Percentiles rank a stretch among this genome's conserved stretches.
Conservation (phyloP, 1,284 basidiomycete species). For the Cryptococcus deneoformans region DNA sequence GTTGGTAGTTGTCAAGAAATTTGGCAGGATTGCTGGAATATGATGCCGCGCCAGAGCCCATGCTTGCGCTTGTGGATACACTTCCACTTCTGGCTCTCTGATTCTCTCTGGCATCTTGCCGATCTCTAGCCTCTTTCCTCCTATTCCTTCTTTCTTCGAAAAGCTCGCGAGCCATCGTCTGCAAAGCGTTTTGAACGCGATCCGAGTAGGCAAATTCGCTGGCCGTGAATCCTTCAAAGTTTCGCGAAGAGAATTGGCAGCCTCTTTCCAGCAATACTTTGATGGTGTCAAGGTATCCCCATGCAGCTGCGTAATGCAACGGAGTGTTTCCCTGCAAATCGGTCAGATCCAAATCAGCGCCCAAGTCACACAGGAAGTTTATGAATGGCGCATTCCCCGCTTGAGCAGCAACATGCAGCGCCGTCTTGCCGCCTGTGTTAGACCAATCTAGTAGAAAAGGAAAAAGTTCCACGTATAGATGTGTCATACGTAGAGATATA, state of each 20-base stretch:
- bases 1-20: neutral
- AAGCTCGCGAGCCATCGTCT: slow-evolving; percentile 30
- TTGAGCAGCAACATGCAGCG: slow-evolving; percentile 80
- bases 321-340: slow-evolving; percentile 91
- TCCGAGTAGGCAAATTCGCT: slow-evolving; percentile 87
- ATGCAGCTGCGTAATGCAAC: slow-evolving; percentile 64
- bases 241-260: slow-evolving; percentile 73
- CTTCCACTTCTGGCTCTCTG: slow-evolving; percentile 8
- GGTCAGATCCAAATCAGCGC: slow-evolving; percentile 79
- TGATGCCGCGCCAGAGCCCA: slow-evolving; percentile 2
- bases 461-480: slow-evolving; percentile 39
- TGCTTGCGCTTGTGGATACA: slow-evolving; percentile 10
- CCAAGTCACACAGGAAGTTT: slow-evolving; percentile 67
- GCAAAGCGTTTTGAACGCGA: slow-evolving; percentile 23
- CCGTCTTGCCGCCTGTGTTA: slow-evolving; percentile 81
- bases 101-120: neutral
- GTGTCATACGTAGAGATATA: slow-evolving; percentile 32
- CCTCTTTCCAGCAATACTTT: slow-evolving; percentile 84
- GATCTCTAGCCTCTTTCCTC: slow-evolving; percentile 2
- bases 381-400: slow-evolving; percentile 87
- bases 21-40: neutral
- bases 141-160: slow-evolving; percentile 19
- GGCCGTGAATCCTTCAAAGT: slow-evolving; percentile 86
- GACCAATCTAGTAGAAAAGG: slow-evolving; percentile 85
- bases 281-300: slow-evolving; percentile 60